A percentile compares a stretch with the other conserved stretches of the same genome.
These are phyloP conservation scores for Scolecobasidium constrictum DNA, from an alignment of 2,329 filamentous ascomycete species.

Conservation along the genomic window DNA sequence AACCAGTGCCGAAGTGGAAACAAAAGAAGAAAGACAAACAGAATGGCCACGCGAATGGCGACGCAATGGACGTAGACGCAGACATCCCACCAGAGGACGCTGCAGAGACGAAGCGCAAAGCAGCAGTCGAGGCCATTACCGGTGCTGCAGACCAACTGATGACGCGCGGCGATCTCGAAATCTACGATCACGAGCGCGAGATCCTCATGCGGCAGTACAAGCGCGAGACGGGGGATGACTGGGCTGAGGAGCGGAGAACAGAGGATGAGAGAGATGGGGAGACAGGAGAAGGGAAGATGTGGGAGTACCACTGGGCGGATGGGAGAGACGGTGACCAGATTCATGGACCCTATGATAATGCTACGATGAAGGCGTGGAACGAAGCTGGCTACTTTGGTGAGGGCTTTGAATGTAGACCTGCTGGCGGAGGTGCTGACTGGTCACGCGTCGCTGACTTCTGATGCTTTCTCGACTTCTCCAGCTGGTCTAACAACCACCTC, in stretches of 20 bases:
- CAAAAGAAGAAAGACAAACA: slow-evolving; percentile 39
- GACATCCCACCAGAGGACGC: slow-evolving; percentile 47
- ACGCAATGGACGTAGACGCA: slow-evolving; percentile 65
- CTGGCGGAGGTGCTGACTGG: slow-evolving; percentile 32
- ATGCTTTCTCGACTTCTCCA: too few species aligned
- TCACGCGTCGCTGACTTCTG: slow-evolving; percentile 28
- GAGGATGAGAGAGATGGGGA: slow-evolving; percentile 14
- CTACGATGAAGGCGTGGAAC: slow-evolving; percentile 84
- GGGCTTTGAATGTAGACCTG: slow-evolving; percentile 52
- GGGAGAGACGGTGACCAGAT: slow-evolving; percentile 66
- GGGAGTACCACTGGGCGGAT: slow-evolving; percentile 92
- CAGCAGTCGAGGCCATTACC: slow-evolving; percentile 71
- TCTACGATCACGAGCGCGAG: slow-evolving; percentile 85
- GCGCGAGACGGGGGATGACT: slow-evolving; percentile 77
- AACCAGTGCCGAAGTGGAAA: slow-evolving; percentile 50
- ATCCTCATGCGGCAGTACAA: slow-evolving; percentile 71
- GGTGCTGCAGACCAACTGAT: slow-evolving; percentile 82
- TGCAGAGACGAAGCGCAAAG: slow-evolving; percentile 57
- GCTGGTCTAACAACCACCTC: too few species aligned
- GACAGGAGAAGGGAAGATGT: slow-evolving; percentile 39
- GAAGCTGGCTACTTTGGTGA: slow-evolving; percentile 88
- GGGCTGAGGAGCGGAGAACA: slow-evolving; percentile 43
- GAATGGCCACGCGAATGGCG: slow-evolving; percentile 24
- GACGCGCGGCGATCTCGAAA: slow-evolving; percentile 71
- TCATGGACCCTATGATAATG: slow-evolving; percentile 78